Percentiles rank a stretch among this genome's conserved stretches.
Evolutionary conservation across 2,329 filamentous ascomycete genomes (phyloP).

Genomic region (Coniella vitis): DNA sequence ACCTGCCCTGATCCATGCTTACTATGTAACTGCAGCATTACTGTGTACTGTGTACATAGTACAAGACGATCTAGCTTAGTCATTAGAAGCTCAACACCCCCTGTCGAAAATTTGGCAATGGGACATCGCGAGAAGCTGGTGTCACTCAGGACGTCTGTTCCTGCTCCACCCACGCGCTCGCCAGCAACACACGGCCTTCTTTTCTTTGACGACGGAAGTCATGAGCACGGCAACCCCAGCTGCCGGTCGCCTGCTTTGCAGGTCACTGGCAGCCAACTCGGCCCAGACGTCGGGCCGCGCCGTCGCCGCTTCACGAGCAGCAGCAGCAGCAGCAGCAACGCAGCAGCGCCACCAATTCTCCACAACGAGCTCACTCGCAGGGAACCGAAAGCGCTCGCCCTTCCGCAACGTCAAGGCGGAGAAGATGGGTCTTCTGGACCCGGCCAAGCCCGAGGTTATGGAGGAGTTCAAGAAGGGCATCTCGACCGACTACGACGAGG

Average conservation of each 20-base stretch:
- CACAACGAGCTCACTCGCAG: constrained; percentile 40
- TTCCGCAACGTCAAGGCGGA: constrained; percentile 48
- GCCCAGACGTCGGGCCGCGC: constrained; percentile 20
- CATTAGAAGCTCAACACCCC: constrained; percentile 4
- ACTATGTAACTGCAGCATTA: no score
- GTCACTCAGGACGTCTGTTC: no score
- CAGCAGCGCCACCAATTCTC: constrained; percentile 41
- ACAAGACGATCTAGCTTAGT: constrained; percentile 3
- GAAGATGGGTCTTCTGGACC: constrained; percentile 40
- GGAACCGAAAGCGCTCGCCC: constrained; percentile 33
- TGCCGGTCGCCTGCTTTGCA: constrained; percentile 45
- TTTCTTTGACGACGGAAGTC: constrained; percentile 22
- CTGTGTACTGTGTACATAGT: not conserved
- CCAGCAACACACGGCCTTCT: constrained; percentile 4
- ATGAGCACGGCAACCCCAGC: constrained; percentile 50
- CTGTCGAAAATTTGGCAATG: constrained; percentile 15
- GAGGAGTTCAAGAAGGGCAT: constrained; percentile 37
- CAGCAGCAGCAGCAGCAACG: constrained; percentile 18
- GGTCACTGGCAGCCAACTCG: constrained; percentile 35
- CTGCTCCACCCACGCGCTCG: constrained; percentile 1
- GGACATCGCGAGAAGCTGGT: not conserved
- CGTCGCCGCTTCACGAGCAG: constrained; percentile 14
- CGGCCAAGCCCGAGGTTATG: constrained; percentile 30
- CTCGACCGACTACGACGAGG: constrained; percentile 59
- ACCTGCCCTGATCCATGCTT: no score